Evolutionary conservation across 2,329 filamentous ascomycete genomes (phyloP).

Genomic region (Colletotrichum tanaceti): DNA sequence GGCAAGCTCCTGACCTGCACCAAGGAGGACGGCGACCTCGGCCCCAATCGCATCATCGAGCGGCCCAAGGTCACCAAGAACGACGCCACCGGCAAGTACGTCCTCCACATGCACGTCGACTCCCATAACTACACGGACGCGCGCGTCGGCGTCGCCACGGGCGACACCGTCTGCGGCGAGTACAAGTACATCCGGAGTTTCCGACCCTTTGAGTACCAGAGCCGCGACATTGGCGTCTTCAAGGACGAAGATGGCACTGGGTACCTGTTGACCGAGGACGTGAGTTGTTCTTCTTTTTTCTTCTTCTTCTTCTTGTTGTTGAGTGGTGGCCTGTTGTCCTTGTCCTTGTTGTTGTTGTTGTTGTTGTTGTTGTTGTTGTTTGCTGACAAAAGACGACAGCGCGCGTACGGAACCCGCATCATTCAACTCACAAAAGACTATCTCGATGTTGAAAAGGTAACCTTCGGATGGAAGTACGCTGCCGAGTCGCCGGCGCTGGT

Average conservation of each 20-base stretch:
- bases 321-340: background rate
- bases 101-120: constrained; percentile 78
- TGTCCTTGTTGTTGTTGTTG: too few relatives aligned
- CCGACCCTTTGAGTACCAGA: constrained; percentile 51
- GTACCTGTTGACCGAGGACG: constrained; percentile 73
- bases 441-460: constrained; percentile 59
- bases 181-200: constrained; percentile 58
- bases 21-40: constrained; percentile 64
- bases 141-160: constrained; percentile 72
- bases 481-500: constrained; percentile 73
- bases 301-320: background rate
- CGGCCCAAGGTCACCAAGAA: constrained; percentile 77
- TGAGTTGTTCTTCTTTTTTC: constrained; percentile 52
- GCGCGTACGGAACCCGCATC: constrained; percentile 56
- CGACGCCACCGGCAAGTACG: constrained; percentile 70
- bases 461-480: constrained; percentile 64
- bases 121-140: constrained; percentile 70
- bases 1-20: constrained; percentile 68
- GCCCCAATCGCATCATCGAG: constrained; percentile 72
- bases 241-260: constrained; percentile 70
- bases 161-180: constrained; percentile 68
- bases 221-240: constrained; percentile 70
- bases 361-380: background rate
- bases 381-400: constrained; percentile 11
- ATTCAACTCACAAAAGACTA: constrained; percentile 68